Conservation (phyloP, 2,329 filamentous ascomycete species). For the Nemania bipapillata region DNA sequence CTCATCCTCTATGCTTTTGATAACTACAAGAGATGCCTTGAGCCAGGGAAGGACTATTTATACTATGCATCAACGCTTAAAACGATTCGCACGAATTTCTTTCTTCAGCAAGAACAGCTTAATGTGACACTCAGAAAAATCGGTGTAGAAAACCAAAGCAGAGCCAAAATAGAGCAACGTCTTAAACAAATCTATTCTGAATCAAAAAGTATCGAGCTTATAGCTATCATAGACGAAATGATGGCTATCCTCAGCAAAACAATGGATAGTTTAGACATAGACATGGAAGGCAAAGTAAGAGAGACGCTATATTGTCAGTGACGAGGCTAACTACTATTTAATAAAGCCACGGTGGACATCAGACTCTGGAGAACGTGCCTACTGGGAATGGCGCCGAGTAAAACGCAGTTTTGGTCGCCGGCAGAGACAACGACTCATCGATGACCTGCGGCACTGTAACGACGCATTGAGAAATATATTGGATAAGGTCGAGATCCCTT, state of each 20-base stretch:
- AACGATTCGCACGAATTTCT: background rate
- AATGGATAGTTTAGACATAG: background rate
- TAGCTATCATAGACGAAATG: background rate
- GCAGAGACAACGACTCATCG: background rate
- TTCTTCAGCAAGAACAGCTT: constrained; percentile 5
- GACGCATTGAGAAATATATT: background rate
- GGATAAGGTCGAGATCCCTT: background rate
- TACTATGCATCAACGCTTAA: background rate
- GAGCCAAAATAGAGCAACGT: background rate
- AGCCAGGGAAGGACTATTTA: background rate
- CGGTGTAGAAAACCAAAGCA: background rate
- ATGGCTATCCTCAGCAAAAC: background rate
- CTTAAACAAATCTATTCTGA: background rate
- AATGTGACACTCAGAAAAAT: background rate
- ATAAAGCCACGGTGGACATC: constrained; percentile 2
- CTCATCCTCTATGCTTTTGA: constrained; percentile 1
- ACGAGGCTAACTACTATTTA: background rate
- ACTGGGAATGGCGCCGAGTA: constrained; percentile 1
- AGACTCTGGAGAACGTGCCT: background rate
- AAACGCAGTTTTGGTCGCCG: background rate
- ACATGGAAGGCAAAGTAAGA: constrained; percentile 6
- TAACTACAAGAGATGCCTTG: constrained; percentile 3
- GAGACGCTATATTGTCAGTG: background rate
- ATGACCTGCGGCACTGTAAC: background rate
- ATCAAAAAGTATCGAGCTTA: background rate